Evolutionary conservation across 306 rosid species (phyloP).

Genomic region (Trichosanthes cucumerina): DNA sequence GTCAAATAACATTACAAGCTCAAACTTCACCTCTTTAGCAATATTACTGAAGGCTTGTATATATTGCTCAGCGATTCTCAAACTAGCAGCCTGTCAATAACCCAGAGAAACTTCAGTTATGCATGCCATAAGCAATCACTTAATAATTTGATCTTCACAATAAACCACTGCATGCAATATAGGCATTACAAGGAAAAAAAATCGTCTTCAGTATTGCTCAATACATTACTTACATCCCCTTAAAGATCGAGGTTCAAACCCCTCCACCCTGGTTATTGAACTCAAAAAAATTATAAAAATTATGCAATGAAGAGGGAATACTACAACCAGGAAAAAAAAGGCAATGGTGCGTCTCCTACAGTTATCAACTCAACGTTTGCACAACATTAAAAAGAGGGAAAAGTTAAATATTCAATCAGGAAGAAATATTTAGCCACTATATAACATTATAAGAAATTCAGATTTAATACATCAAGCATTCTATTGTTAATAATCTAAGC

Average conservation of each 20-base stretch:
- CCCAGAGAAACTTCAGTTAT: not conserved
- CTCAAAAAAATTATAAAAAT: not conserved
- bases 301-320: not conserved
- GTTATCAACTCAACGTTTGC: not conserved
- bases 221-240: not conserved
- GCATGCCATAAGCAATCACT: constrained; percentile 1
- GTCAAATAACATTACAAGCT: not conserved
- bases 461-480: not conserved
- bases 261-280: not conserved
- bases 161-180: not conserved
- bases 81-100: constrained; percentile 76
- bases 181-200: not conserved
- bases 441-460: not conserved
- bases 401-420: not conserved
- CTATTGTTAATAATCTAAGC: not conserved
- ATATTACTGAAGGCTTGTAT: constrained; percentile 75
- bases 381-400: not conserved
- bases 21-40: constrained; percentile 73
- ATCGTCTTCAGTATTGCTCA: not conserved
- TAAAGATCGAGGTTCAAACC: not conserved
- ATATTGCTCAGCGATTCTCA: constrained; percentile 89
- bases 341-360: not conserved
- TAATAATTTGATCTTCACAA: not conserved
- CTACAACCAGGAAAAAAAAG: not conserved
- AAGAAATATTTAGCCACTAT: not conserved